Conservation (phyloP, 2,329 filamentous ascomycete species). For the Metarhizium humberi region DNA sequence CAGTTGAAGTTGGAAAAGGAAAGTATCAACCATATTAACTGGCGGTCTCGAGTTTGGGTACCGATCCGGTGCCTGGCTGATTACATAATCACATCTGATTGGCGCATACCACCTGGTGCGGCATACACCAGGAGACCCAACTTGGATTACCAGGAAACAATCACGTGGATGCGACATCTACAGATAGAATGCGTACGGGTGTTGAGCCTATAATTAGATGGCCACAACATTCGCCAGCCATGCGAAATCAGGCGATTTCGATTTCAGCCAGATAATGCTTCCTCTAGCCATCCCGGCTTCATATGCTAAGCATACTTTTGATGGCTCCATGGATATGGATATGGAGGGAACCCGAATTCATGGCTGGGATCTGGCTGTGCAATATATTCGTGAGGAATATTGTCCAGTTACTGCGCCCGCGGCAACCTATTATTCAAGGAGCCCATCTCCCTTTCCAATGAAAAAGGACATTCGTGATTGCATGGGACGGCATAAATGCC, state of each 20-base stretch:
- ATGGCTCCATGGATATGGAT: neutral
- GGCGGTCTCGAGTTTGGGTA: constrained; percentile 6
- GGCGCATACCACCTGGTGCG: neutral
- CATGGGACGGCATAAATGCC: no score
- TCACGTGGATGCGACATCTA: neutral
- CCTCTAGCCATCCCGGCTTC: neutral
- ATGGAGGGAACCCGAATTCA: no score
- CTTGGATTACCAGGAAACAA: neutral
- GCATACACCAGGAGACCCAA: neutral
- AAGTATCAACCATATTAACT: neutral
- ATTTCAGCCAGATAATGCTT: neutral
- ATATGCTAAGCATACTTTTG: neutral
- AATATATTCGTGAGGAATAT: no score
- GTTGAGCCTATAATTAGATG: neutral
- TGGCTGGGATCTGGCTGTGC: no score
- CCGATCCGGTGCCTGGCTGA: constrained; percentile 5
- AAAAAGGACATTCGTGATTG: no score
- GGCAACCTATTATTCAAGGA: no score
- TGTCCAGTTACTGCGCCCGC: no score
- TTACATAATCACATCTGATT: constrained; percentile 7
- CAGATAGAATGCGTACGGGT: neutral
- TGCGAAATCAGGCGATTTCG: neutral
- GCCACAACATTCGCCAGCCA: neutral
- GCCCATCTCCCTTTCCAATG: no score
- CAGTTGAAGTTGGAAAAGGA: constrained; percentile 3